A percentile compares a stretch with the other conserved stretches of the same genome.
Conservation (phyloP, 345 rosid genomes). For the Moringa oleifera region DNA sequence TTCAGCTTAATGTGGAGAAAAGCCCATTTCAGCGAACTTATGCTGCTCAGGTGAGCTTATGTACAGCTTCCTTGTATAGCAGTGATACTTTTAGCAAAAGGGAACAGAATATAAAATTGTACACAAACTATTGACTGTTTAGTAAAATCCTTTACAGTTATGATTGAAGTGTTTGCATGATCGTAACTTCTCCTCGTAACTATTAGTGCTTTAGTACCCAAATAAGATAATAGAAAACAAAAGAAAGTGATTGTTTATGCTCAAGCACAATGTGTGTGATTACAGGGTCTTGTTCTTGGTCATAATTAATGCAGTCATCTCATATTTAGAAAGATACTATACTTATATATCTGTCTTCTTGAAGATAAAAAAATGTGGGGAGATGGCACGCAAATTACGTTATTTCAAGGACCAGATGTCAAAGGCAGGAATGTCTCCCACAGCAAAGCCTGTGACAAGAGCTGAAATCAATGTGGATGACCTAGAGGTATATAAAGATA, state of each 20-base stretch:
- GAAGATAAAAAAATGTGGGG: slow-evolving; percentile 85
- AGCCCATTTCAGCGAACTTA: slow-evolving; percentile 96
- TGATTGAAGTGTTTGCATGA: too few relatives aligned
- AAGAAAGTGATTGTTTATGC: too few relatives aligned
- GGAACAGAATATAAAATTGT: not conserved
- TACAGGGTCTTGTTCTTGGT: too few relatives aligned
- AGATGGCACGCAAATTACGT: slow-evolving; percentile 85
- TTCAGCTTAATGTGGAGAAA: slow-evolving; percentile 87
- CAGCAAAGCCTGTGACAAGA: slow-evolving; percentile 29
- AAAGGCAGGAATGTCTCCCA: slow-evolving; percentile 60
- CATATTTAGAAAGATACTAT: not conserved
- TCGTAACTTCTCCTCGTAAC: too few relatives aligned
- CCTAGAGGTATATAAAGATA: slow-evolving; percentile 52
- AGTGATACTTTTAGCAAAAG: not conserved
- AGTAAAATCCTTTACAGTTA: too few relatives aligned
- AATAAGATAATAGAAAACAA: too few relatives aligned
- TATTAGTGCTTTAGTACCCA: too few relatives aligned
- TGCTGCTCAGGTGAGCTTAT: slow-evolving; percentile 70
- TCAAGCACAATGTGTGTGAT: too few relatives aligned
- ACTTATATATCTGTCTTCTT: slow-evolving; percentile 13
- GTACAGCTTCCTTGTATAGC: not conserved
- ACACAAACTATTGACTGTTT: not conserved
- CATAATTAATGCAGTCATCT: not conserved
- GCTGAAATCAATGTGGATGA: slow-evolving; percentile 55
- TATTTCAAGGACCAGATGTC: slow-evolving; percentile 90